These are phyloP conservation scores for Hortiboletus flavorubellus DNA, from an alignment of 768 basidiomycete species.

Conservation along the genomic window DNA sequence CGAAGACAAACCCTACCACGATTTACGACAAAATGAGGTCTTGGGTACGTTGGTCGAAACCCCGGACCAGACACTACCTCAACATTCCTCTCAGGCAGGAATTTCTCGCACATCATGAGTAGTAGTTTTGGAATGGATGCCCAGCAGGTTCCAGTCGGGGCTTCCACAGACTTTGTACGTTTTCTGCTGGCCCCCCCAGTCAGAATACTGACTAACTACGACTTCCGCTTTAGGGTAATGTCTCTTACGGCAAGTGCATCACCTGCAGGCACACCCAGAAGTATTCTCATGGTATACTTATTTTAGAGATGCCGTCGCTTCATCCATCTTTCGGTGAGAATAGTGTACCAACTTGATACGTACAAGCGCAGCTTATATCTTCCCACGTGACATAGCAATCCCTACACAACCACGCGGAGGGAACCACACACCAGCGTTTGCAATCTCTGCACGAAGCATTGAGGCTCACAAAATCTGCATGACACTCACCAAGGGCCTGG, in stretches of 20 bases:
- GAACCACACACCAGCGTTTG: conserved; percentile 74
- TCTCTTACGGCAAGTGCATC: conserved; percentile 56
- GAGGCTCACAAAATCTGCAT: conserved; percentile 65
- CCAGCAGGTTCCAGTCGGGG: conserved; percentile 39
- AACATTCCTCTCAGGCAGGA: conserved; percentile 41
- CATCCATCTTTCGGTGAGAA: conserved; percentile 61
- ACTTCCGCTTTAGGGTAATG: conserved; percentile 56
- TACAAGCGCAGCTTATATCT: conserved; percentile 20
- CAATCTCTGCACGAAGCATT: conserved; percentile 52
- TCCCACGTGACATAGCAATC: conserved; percentile 46
- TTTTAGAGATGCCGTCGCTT: conserved; percentile 54
- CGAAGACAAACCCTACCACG: conserved; percentile 43
- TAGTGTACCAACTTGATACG: neutral
- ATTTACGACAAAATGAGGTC: conserved; percentile 55
- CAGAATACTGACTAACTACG: conserved; percentile 10
- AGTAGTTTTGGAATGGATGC: conserved; percentile 42
- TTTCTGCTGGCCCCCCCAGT: neutral
- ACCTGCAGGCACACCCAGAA: conserved; percentile 2
- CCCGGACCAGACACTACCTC: neutral
- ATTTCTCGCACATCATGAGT: conserved; percentile 47
- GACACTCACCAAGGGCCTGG: conserved; percentile 55
- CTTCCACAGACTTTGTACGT: conserved; percentile 79
- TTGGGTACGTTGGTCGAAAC: conserved; percentile 41
- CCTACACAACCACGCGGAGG: conserved; percentile 67
- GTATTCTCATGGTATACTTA: conserved; percentile 14